Evolutionary conservation across 2,329 filamentous ascomycete species (phyloP), one percentile per base, ranked within the genome.

Genomic region (Colletotrichum aenigma): DNA sequence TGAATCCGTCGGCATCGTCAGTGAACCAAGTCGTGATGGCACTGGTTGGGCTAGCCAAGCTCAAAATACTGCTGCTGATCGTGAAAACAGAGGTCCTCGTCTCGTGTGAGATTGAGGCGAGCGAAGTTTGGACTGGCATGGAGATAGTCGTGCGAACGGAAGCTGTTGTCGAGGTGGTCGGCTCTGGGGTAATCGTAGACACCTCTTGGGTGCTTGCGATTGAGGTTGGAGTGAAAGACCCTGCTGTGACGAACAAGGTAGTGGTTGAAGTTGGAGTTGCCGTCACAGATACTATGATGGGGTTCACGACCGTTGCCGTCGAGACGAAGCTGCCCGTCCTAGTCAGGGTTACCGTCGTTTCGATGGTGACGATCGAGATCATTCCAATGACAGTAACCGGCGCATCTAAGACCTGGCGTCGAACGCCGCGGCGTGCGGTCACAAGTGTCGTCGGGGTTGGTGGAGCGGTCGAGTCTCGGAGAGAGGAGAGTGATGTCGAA

Each of bases 241-340:
- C 72, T 0, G 72, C 38, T 7, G 77, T 78, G 24, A 67, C 32
- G 15, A 74, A 69, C 15, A 61, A 24, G n/a, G 77, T 79, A 12
- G 69, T 75, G 12, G 73, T 77, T 1, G 76, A 70, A 1, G 60
- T 76, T 16, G 75, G 77, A 1, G 32, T 76, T 15, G 74, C 30
- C 4, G 78, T 79, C 10, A 75, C 60, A 9, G 78, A 76, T 0
- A 78, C 75, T 28, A 78, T 77, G 13, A 76, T 28, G n/a, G 75
- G 77, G 18, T 62, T 70, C 21, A 66, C 34, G 28, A 70, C 24
- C 8, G 71, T 75, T n/a, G 66, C 56, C 5, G 76, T 77, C 34
- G 32, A 61, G 18, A 76, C 55, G n/a, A 68, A 74, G 12, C 56
- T 55, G 15, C 66, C 73, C 4, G 73, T 65, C 21, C 64, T 65